Conservation (phyloP, 2,329 filamentous ascomycete genomes). For the Alternaria viburni region DNA sequence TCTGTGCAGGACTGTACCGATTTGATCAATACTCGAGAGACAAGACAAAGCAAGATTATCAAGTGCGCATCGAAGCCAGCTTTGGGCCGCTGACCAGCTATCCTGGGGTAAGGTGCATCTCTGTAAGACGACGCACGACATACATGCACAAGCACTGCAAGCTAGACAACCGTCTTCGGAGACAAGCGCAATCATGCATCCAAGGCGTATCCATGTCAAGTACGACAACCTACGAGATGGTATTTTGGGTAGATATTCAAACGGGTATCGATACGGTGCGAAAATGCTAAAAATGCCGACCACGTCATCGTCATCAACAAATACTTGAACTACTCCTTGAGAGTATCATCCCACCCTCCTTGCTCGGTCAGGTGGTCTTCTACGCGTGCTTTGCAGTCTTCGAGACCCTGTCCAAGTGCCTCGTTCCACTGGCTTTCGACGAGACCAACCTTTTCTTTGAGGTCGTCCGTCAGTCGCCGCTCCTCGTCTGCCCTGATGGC, state of each 20-base stretch:
- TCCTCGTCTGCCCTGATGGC: slow-evolving; percentile 72
- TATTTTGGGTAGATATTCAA: slow-evolving; percentile 21
- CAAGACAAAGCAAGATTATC: neutral
- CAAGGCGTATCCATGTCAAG: slow-evolving; percentile 6
- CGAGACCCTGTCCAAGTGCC: slow-evolving; percentile 79
- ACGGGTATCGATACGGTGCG: slow-evolving; percentile 44
- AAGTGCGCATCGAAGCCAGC: neutral
- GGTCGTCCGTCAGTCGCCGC: slow-evolving; percentile 74
- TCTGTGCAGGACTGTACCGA: neutral
- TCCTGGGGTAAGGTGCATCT: neutral
- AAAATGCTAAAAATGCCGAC: slow-evolving; percentile 27
- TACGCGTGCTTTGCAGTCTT: slow-evolving; percentile 74
- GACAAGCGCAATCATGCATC: slow-evolving; percentile 4
- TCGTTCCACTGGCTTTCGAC: slow-evolving; percentile 92
- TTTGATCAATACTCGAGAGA: neutral
- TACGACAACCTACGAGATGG: slow-evolving; percentile 7
- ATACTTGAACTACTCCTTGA: slow-evolving; percentile 45
- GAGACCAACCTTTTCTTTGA: slow-evolving; percentile 91
- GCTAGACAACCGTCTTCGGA: neutral
- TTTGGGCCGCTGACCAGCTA: neutral
- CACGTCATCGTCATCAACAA: slow-evolving; percentile 12
- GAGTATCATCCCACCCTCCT: slow-evolving; percentile 84
- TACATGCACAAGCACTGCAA: slow-evolving; percentile 2
- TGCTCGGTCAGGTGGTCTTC: slow-evolving; percentile 74
- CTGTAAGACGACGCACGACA: slow-evolving; percentile 1